Evolutionary conservation across 306 rosid genomes (phyloP), one percentile per base, ranked within the genome.

Genomic region (Boehmeria nivea): DNA sequence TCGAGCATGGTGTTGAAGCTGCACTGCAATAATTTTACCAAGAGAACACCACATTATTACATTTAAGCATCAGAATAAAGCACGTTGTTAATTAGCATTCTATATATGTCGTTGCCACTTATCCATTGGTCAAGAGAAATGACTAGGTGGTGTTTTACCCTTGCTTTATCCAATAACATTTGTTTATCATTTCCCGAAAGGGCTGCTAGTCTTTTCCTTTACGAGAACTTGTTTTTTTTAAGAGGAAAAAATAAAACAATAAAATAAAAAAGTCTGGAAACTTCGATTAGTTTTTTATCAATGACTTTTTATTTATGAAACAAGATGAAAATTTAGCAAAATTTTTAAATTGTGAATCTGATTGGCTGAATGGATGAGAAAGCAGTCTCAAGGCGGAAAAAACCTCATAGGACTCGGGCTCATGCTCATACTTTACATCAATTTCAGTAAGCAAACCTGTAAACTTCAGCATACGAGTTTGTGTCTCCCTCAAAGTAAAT

Each of bases 1-100:
- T 40, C 89, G 96, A 58, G 99, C 99, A 63, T 91, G 99, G 75
- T 87, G 99, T 63, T 91, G 96, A 79, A 87, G 99, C 87, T 91
- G 99, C 88, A 91, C 99, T 91, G 96, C 64, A 84, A 76, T 66
- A 59, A 65, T 62, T 59, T 53, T 50, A 54, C 55, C 65, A 69
- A n/a, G 68, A 37, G 71, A 63, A 43, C 45, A 40, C 23, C 23
- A 43, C 38, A 67, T 47, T 69, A 63, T 64, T 40, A 40, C 34
- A 65, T 46, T 57, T 38, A 56, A 14, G 17, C 3, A 10, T 40
- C 8, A 70, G 43, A 54, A 76, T 60, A 40, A 68, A 10, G 59
- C 20, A 40, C 51, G 44, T 64, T 6, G 40, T 51, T 68, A 38
- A 33, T 21, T 48, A 52, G 61, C 62, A 62, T 31, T 43, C 54